A percentile compares a stretch with the other conserved stretches of the same genome.
phyloP scores from a whole-genome alignment of 805 yeast genomes.

The Lipomyces lipofer region DNA sequence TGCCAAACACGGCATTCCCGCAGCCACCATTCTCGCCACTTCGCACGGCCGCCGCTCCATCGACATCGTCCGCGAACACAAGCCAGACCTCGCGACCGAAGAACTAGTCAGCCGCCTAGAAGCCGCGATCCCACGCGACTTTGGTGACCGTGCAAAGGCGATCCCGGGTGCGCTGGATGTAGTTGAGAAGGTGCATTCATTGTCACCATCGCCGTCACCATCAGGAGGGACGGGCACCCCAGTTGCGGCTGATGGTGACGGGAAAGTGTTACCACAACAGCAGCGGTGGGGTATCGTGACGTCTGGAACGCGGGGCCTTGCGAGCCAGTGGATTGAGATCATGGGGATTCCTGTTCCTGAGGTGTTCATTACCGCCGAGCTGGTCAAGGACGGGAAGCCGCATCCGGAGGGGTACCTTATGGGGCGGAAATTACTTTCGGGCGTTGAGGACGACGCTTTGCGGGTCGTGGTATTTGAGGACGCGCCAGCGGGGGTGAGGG shows the following conservation, averaged over 20 bases:
- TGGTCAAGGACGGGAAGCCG: slow-evolving; percentile 79
- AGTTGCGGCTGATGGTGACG: background rate
- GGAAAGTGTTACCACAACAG: slow-evolving; percentile 29
- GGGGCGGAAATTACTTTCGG: slow-evolving; percentile 40
- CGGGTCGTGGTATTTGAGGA: slow-evolving; percentile 73
- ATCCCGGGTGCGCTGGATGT: slow-evolving; percentile 75
- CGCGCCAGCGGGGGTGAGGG: slow-evolving; percentile 84
- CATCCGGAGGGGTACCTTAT: slow-evolving; percentile 75
- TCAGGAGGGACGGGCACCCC: slow-evolving; percentile 30
- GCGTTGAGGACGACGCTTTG: background rate
- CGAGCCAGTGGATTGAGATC: slow-evolving; percentile 73
- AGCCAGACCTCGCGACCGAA: slow-evolving; percentile 70
- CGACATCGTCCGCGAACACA: slow-evolving; percentile 71
- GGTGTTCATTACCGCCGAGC: slow-evolving; percentile 78
- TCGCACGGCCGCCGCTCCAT: slow-evolving; percentile 83
- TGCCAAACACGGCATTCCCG: slow-evolving; percentile 64
- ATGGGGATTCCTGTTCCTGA: slow-evolving; percentile 64
- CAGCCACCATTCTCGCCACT: slow-evolving; percentile 68
- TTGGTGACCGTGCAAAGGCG: slow-evolving; percentile 70
- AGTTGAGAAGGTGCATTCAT: slow-evolving; percentile 47
- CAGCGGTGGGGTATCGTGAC: slow-evolving; percentile 86
- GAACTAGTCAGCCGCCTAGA: slow-evolving; percentile 68
- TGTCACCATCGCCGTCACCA: slow-evolving; percentile 47
- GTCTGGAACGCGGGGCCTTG: slow-evolving; percentile 75
- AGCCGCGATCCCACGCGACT: slow-evolving; percentile 66